These are phyloP conservation scores for Aureobasidium sp. DNA, from an alignment of 2,329 filamentous ascomycete genomes.

Conservation along the genomic window DNA sequence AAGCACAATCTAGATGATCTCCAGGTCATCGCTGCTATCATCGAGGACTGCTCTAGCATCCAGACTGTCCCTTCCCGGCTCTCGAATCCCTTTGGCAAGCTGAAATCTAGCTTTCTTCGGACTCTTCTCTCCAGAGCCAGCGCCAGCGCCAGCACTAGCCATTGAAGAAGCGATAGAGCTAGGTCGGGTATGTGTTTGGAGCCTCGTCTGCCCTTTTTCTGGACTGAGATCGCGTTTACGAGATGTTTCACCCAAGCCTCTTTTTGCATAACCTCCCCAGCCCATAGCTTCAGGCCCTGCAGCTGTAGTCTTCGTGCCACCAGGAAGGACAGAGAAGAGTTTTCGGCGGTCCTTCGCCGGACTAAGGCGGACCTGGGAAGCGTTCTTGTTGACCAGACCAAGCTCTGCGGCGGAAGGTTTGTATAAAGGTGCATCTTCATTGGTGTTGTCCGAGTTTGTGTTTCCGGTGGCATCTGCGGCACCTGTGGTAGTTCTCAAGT, in stretches of 20 bases:
- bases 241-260: conserved; percentile 28
- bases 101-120: conserved; percentile 41
- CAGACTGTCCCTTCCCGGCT: conserved; percentile 42
- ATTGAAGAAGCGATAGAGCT: conserved; percentile 2
- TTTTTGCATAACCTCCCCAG: conserved; percentile 41
- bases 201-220: conserved; percentile 28
- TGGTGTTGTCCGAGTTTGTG: conserved; percentile 15
- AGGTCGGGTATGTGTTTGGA: conserved; percentile 17
- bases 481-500: conserved; percentile 46
- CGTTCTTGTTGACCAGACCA: conserved; percentile 39
- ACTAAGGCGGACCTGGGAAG: conserved; percentile 35
- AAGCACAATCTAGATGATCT: conserved; percentile 27
- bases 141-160: conserved; percentile 20
- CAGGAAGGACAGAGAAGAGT: conserved; percentile 27
- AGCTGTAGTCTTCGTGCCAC: conserved; percentile 28
- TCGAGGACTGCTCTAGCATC: conserved; percentile 36
- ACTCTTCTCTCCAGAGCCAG: conserved; percentile 30
- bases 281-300: conserved; percentile 35
- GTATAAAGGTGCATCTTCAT: conserved; percentile 16
- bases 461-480: conserved; percentile 7
- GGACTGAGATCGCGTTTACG: conserved; percentile 21
- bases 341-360: conserved; percentile 37
- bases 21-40: conserved; percentile 39
- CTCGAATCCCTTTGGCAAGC: conserved; percentile 42
- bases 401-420: conserved; percentile 31